These are phyloP conservation scores for Rhytidiadelphus loreus DNA, from an alignment of 225 moss, liverwort and hornwort genomes.

Conservation along the genomic window DNA sequence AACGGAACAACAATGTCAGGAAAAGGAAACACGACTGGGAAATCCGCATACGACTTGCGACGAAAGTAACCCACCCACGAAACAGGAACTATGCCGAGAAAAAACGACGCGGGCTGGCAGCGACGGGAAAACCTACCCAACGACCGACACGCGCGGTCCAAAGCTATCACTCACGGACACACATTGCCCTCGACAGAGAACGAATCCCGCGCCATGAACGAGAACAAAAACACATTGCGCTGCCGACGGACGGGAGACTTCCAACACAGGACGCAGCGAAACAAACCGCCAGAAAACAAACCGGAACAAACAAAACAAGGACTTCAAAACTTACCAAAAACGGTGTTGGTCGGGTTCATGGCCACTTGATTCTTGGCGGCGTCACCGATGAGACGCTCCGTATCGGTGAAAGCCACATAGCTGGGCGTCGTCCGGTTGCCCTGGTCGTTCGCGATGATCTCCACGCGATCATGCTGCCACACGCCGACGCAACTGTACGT, in stretches of 20 bases:
- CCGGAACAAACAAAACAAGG: fast-evolving
- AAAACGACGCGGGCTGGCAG: not conserved
- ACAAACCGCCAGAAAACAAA: no score
- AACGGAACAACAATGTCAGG: not conserved
- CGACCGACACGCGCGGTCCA: no score
- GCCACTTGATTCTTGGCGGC: conserved; percentile 26
- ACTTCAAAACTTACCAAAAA: not conserved
- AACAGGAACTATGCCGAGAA: not conserved
- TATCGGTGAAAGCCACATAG: conserved; percentile 20
- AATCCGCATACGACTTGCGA: no score
- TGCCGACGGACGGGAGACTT: no score
- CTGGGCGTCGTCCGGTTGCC: conserved; percentile 17
- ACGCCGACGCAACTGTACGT: conserved; percentile 36
- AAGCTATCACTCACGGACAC: no score
- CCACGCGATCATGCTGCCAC: conserved; percentile 26
- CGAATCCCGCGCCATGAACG: not conserved
- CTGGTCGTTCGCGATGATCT: conserved; percentile 38
- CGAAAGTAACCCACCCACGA: not conserved
- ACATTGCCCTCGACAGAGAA: no score
- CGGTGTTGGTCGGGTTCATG: conserved; percentile 28
- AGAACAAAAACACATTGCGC: no score
- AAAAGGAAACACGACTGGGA: fast-evolving
- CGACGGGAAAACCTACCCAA: no score
- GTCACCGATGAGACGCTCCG: conserved; percentile 12
- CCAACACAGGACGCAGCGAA: not conserved